Evolutionary conservation across 352 stramenopile species (phyloP), one percentile per base, ranked within the genome.

Genomic region (Globisporangium apiculatum): DNA sequence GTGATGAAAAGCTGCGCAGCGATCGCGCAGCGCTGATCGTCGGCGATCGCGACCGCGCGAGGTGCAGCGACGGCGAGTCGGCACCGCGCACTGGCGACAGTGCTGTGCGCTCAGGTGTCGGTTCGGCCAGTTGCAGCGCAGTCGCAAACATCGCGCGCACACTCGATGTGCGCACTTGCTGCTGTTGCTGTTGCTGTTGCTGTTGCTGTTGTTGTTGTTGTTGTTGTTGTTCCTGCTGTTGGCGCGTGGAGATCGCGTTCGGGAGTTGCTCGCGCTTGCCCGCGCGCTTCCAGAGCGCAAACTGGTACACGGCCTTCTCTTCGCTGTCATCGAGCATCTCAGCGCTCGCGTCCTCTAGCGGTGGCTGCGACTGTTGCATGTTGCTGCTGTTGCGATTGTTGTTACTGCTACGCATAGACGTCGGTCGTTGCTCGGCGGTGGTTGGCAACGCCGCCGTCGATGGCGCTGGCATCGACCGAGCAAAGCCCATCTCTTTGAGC

Each of bases 251-350:
- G 38, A 87, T 85, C 1, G 79, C 79, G 18, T 77, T 67, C 0
- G 72, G 72, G 10, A 89, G 66, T 7, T 57, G 43, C 54, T 67
- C 69, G 48, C 63, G 77, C 49, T 73, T 71, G 36, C 61, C 48
- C 0, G 77, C 80, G 48, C 79, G 81, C 15, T 75, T 81, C 77
- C 80, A 90, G 5, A 90, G 57, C 7, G 69, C 70, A 58, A 90
- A 90, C 18, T 61, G 66, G 15, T 76, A 77, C 12, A 84, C 65
- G 0, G 62, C 56, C 15, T 76, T 73, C 18, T 62, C 57, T 45
- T 79, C 50, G 3, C 15, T 42, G 5, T 56, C 38, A 12, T 58
- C 60, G 42, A 65, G 48, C 15, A 48, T 3, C 24, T 61, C 57
- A 3, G 37, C n/a, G 15, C 14, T 17, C 45, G 18, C 17, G 11